Evolutionary conservation across 1,284 basidiomycete species (phyloP), one percentile per base, ranked within the genome.

Genomic region (Ustilago tritici): DNA sequence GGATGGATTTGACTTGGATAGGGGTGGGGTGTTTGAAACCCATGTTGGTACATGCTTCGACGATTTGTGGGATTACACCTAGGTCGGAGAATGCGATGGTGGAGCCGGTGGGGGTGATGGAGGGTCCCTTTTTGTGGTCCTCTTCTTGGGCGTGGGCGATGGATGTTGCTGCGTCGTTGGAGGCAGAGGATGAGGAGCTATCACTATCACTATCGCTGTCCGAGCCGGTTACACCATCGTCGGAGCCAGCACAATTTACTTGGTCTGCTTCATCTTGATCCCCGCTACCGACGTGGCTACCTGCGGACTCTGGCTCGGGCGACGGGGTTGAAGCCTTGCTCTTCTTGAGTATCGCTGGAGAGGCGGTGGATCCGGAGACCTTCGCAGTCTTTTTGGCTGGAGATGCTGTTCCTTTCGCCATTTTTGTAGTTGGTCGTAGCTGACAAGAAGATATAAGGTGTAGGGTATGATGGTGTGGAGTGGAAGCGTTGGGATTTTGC

Each of bases 1-100:
- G 97, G 62, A 99, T 91, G n/a, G 91, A 89, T 81, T 95, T 91
- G 15, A 89, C 88, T 87, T 99, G 97, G 81, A 99, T 99, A 66
- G 93, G 92, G 10, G 96, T 97, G 0, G 97, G 97, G 61, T 89
- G 89, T 75, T 91, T 95, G 90, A 92, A 99, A 59, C 92, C 91
- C 65, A 99, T 88, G 68, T 92, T 91, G 56, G 91, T 89, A 65
- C 98, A 91, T 2, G 95, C 93, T 82, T 94, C 90, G 61, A 98
- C 92, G 4, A 99, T 90, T 64, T 95, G 93, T 41, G 93, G 91
- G 70, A 95, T 95, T 59, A 99, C 89, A 32, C 95, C 95, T 35
- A 99, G 91, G 46, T 87, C 87, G 35, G 87, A 85, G 76, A 91
- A 91, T 0, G 89, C 88, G 52, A 72, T 53, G 67, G 68, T 75